These are phyloP conservation scores for Phytophthora fragariae DNA, from an alignment of 352 stramenopile species.

Conservation along the genomic window DNA sequence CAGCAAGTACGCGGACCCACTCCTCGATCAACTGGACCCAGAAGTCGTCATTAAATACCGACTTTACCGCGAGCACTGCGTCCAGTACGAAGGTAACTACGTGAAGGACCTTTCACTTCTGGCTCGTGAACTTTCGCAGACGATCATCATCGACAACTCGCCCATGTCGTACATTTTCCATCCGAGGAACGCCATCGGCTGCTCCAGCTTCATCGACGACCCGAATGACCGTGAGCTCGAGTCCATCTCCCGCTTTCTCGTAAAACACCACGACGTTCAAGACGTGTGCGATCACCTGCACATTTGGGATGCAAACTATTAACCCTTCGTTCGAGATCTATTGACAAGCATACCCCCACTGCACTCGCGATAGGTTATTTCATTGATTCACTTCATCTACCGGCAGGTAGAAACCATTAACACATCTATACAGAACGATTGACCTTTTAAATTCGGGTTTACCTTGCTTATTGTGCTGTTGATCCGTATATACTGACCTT, in stretches of 20 bases:
- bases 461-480: too few relatives aligned
- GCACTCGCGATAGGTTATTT: not conserved
- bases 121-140: conserved; percentile 90
- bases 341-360: not conserved
- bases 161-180: conserved; percentile 98
- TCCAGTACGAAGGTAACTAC: conserved; percentile 95
- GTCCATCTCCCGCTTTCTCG: conserved; percentile 66
- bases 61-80: conserved; percentile 95
- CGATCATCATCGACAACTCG: conserved; percentile 99
- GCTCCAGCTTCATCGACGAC: conserved; percentile 91
- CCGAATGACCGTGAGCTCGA: conserved; percentile 85
- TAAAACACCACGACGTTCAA: conserved; percentile 46
- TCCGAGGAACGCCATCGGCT: conserved; percentile 79
- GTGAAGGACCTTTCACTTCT: conserved; percentile 97
- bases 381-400: not conserved
- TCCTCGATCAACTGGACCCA: conserved; percentile 95
- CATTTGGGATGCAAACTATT: conserved; percentile 65
- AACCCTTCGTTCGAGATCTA: conserved; percentile 3
- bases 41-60: conserved; percentile 86
- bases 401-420: not conserved
- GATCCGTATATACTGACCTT: too few relatives aligned
- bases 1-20: conserved; percentile 96
- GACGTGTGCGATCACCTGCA: conserved; percentile 68
- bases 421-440: too few relatives aligned
- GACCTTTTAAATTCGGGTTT: too few relatives aligned